Evolutionary conservation across 257 asterid species (phyloP).

Genomic region (Scutellaria minor): DNA sequence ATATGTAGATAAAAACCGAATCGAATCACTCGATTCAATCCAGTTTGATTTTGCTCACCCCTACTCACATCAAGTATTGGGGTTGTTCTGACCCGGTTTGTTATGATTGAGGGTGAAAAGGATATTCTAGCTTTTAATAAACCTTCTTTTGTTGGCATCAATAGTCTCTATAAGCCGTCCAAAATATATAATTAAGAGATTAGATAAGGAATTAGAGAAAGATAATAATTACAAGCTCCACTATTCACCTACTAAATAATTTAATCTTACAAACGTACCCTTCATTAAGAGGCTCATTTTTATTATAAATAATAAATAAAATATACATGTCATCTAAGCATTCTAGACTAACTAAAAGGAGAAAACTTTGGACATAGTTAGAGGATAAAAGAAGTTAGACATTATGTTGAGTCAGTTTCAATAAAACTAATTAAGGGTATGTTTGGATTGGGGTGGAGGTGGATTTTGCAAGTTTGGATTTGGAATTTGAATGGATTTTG

Average conservation of each 20-base stretch:
- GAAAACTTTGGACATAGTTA: background rate
- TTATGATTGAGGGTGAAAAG: background rate
- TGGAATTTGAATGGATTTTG: too few species aligned
- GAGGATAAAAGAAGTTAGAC: too few species aligned
- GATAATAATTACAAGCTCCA: slow-evolving; percentile 41
- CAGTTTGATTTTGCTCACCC: too few species aligned
- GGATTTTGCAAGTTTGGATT: too few species aligned
- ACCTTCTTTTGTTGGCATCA: background rate
- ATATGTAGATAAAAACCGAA: too few species aligned
- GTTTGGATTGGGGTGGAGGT: too few species aligned
- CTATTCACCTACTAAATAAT: slow-evolving; percentile 46
- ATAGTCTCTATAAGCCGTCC: slow-evolving; percentile 54
- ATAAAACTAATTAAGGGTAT: too few species aligned
- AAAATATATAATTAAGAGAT: slow-evolving; percentile 44
- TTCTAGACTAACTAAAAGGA: slow-evolving; percentile 12
- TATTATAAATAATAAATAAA: background rate
- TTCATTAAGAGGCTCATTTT: slow-evolving; percentile 30
- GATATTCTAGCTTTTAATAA: background rate
- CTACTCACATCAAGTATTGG: background rate
- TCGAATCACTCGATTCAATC: too few species aligned
- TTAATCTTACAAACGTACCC: slow-evolving; percentile 28
- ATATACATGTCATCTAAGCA: slow-evolving; percentile 26
- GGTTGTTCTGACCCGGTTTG: background rate
- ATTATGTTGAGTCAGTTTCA: too few species aligned
- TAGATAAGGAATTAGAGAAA: slow-evolving; percentile 40